Percentiles rank a stretch among this genome's conserved stretches.
These are phyloP conservation scores for Capsella rubella DNA, from an alignment of 441 rosid species.

Conservation along the genomic window DNA sequence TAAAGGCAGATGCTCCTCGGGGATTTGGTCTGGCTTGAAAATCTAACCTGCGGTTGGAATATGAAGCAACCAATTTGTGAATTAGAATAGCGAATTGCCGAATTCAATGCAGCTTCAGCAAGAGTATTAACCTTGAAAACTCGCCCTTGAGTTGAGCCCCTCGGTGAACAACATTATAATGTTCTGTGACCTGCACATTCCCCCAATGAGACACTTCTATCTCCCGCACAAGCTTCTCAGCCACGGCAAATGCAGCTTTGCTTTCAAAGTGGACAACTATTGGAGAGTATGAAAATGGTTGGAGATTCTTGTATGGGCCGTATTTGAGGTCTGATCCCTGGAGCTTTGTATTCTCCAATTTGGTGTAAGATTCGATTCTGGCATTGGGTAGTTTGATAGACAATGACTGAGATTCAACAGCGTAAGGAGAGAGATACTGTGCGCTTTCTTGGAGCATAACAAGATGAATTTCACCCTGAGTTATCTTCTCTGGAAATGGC, in stretches of 20 bases:
- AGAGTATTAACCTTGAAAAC: conserved; percentile 72
- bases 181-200: conserved; percentile 84
- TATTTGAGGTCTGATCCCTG: conserved; percentile 87
- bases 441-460: conserved; percentile 82
- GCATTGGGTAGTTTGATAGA: conserved; percentile 71
- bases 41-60: conserved; percentile 69
- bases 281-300: conserved; percentile 71
- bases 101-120: background rate
- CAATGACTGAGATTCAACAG: conserved; percentile 74
- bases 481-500: conserved; percentile 92
- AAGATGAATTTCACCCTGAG: conserved; percentile 88
- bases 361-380: conserved; percentile 82
- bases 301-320: conserved; percentile 85
- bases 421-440: conserved; percentile 78
- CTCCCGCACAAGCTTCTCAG: conserved; percentile 79
- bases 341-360: conserved; percentile 65
- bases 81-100: background rate
- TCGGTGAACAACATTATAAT: conserved; percentile 74
- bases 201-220: conserved; percentile 99
- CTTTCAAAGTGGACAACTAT: conserved; percentile 82
- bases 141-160: conserved; percentile 93
- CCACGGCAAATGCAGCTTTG: conserved; percentile 86
- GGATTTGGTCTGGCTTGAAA: conserved; percentile 77
- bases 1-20: conserved; percentile 77
- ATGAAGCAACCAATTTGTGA: conserved; percentile 23